phyloP scores from a whole-genome alignment of 2,329 filamentous ascomycete genomes.

The Cladorrhinum sp. region DNA sequence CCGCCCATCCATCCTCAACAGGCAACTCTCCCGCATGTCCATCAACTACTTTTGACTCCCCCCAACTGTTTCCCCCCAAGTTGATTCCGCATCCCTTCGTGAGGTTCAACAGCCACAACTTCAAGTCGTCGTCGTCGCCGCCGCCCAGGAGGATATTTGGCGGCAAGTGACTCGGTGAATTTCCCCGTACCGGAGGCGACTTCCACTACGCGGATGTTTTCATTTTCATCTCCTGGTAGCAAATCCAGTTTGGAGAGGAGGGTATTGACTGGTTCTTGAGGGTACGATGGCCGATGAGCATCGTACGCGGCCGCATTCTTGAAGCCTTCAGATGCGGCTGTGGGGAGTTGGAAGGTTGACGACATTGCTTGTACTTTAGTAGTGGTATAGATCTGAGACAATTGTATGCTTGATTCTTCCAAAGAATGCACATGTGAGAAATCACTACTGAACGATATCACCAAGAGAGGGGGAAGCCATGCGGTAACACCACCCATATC shows the following conservation, averaged over 20 bases:
- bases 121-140: conserved; percentile 50
- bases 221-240: conserved; percentile 36
- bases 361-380: not conserved
- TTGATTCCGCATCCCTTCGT: conserved; percentile 31
- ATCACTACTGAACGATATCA: no score
- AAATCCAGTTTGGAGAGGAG: conserved; percentile 58
- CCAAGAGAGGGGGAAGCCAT: not conserved
- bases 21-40: conserved; percentile 59
- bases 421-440: no score
- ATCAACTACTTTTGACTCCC: conserved; percentile 52
- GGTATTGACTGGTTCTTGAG: conserved; percentile 38
- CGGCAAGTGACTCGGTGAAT: conserved; percentile 30
- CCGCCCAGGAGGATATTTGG: conserved; percentile 46
- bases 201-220: conserved; percentile 37
- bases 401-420: no score
- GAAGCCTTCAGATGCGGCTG: conserved; percentile 55
- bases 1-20: conserved; percentile 55
- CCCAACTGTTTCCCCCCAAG: conserved; percentile 51
- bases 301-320: conserved; percentile 64
- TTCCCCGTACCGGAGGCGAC: conserved; percentile 35
- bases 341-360: conserved; percentile 21
- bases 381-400: no score
- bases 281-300: conserved; percentile 65
- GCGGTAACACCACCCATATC: conserved; percentile 1
- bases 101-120: conserved; percentile 1